A percentile compares a stretch with the other conserved stretches of the same genome.
Conservation (phyloP, 371 early-diverging fungal genomes). For the Chytridium lagenaria region DNA sequence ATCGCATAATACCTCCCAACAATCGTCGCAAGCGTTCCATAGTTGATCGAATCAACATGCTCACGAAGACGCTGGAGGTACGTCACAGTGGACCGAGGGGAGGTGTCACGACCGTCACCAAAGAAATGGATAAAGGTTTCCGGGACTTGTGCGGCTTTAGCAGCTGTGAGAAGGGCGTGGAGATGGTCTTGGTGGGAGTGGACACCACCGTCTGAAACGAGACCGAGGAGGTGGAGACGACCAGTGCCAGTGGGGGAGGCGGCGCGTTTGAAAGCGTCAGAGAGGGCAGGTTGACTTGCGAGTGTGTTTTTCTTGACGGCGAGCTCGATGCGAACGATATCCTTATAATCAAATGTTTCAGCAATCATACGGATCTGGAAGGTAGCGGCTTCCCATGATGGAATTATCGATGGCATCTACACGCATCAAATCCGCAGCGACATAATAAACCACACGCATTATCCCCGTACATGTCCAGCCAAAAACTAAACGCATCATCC, state of each 20-base stretch:
- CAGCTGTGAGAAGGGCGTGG: constrained; percentile 78
- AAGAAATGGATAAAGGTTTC: constrained; percentile 96
- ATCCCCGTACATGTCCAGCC: too few species aligned
- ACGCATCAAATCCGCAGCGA: too few species aligned
- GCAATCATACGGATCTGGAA: too few species aligned
- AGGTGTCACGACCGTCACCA: constrained; percentile 99
- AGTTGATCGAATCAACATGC: constrained; percentile 60
- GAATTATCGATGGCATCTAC: too few species aligned
- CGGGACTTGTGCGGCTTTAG: constrained; percentile 85
- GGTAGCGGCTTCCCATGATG: too few species aligned
- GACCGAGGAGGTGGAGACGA: constrained; percentile 94
- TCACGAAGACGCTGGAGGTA: constrained; percentile 62
- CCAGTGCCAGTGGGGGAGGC: constrained; percentile 74
- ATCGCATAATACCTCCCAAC: constrained; percentile 99
- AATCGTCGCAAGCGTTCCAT: constrained; percentile 92
- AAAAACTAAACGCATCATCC: too few species aligned
- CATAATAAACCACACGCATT: too few species aligned
- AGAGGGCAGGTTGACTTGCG: constrained; percentile 69
- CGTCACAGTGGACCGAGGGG: constrained; percentile 81
- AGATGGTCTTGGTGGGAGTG: constrained; percentile 98
- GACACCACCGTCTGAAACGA: constrained; percentile 99
- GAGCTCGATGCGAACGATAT: constrained; percentile 96
- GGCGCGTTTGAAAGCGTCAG: constrained; percentile 83
- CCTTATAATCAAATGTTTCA: constrained; percentile 70
- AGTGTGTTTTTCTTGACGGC: constrained; percentile 77